Percentiles rank a stretch among this genome's conserved stretches.
These are phyloP conservation scores for Fraxinus anomala DNA, from an alignment of 257 asterid genomes.

Conservation along the genomic window DNA sequence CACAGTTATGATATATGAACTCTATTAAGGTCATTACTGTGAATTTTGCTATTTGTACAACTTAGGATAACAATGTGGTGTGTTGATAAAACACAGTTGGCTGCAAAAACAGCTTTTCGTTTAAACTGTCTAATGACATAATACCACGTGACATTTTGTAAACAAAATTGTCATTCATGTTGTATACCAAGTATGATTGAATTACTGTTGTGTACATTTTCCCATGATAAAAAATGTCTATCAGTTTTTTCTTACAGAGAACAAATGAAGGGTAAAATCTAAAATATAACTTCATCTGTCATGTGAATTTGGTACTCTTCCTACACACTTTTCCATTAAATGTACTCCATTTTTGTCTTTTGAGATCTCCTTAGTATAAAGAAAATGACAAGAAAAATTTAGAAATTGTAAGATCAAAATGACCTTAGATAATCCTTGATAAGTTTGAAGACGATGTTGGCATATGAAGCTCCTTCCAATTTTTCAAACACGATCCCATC, in stretches of 20 bases:
- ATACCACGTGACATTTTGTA: no score
- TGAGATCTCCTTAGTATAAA: background rate
- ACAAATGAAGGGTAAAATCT: background rate
- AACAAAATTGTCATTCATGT: no score
- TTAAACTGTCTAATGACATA: no score
- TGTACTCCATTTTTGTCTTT: background rate
- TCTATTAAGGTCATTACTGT: background rate
- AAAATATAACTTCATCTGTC: background rate
- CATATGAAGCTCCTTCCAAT: constrained; percentile 53
- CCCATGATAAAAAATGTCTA: background rate
- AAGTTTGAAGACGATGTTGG: constrained; percentile 43
- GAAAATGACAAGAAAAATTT: background rate
- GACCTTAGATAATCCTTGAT: constrained; percentile 59
- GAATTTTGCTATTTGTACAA: no score
- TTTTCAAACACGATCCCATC: constrained; percentile 70
- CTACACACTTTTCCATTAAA: background rate
- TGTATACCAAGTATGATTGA: no score
- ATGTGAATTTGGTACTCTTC: background rate
- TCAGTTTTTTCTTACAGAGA: background rate
- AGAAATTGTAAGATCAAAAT: constrained; percentile 30
- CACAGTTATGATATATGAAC: background rate
- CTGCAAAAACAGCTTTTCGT: no score
- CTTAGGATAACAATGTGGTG: no score
- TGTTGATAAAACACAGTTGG: no score
- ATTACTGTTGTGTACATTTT: no score